Evolutionary conservation across 768 basidiomycete genomes (phyloP).

Genomic region (Boletus huronensis): DNA sequence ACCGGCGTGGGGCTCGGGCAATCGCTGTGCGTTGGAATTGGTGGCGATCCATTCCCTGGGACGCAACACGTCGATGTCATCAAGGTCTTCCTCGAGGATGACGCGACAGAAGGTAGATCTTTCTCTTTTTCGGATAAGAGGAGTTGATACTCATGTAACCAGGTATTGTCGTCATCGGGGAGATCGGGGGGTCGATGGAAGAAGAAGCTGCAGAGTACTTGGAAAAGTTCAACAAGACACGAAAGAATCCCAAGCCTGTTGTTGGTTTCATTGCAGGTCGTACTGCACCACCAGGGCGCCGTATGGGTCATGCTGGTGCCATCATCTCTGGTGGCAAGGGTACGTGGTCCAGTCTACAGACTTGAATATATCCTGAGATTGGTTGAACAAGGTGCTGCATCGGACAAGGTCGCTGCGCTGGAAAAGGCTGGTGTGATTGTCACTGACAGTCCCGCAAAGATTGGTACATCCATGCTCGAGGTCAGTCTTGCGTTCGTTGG

Average conservation of each 20-base stretch:
- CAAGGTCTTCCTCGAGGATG: slow-evolving; percentile 94
- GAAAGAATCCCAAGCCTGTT: slow-evolving; percentile 85
- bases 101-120: slow-evolving; percentile 79
- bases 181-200: slow-evolving; percentile 99
- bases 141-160: slow-evolving; percentile 4
- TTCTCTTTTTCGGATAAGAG: not conserved
- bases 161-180: slow-evolving; percentile 98
- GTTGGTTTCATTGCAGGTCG: slow-evolving; percentile 98
- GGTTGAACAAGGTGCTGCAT: slow-evolving; percentile 66
- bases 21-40: slow-evolving; percentile 94
- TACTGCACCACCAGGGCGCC: slow-evolving; percentile 94
- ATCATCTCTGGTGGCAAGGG: slow-evolving; percentile 99
- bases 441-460: slow-evolving; percentile 93
- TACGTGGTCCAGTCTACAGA: slow-evolving; percentile 23
- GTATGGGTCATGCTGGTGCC: slow-evolving; percentile 98
- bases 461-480: slow-evolving; percentile 87
- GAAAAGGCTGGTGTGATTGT: slow-evolving; percentile 91
- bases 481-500: slow-evolving; percentile 38
- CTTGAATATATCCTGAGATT: not conserved
- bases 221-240: slow-evolving; percentile 87
- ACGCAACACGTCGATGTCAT: slow-evolving; percentile 95
- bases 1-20: slow-evolving; percentile 95
- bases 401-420: slow-evolving; percentile 89
- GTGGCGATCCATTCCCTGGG: slow-evolving; percentile 95
- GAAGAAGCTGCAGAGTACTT: slow-evolving; percentile 98